These are phyloP conservation scores for Thecaphora frezii DNA, from an alignment of 1,284 basidiomycete genomes.

Conservation along the genomic window DNA sequence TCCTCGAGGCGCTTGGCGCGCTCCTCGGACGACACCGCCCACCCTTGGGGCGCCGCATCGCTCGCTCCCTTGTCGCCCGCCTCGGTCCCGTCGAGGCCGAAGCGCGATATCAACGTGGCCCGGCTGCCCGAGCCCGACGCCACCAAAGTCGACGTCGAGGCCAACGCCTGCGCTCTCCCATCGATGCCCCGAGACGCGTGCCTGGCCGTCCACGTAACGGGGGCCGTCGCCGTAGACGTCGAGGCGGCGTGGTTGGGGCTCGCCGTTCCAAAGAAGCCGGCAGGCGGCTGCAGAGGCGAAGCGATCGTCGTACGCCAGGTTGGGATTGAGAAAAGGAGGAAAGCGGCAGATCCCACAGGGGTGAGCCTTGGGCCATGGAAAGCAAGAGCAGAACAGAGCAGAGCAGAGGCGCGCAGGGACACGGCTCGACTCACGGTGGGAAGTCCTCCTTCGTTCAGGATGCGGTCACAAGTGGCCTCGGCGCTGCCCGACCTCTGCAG, in stretches of 20 bases:
- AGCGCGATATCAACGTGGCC: constrained; percentile 34
- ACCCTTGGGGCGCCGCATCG: constrained; percentile 4
- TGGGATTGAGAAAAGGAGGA: neutral
- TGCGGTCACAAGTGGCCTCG: constrained; percentile 49
- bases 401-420: neutral
- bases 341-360: neutral
- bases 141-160: no score
- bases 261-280: constrained; percentile 28
- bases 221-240: neutral
- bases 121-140: constrained; percentile 1
- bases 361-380: neutral
- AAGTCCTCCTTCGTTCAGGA: constrained; percentile 48
- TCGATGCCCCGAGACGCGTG: neutral
- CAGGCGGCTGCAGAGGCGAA: constrained; percentile 32
- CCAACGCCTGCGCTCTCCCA: neutral
- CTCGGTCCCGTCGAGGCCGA: constrained; percentile 3
- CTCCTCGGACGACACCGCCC: constrained; percentile 32
- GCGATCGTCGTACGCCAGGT: no score
- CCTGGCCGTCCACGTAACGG: neutral
- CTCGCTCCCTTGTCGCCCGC: neutral
- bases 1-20: constrained; percentile 31
- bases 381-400: neutral
- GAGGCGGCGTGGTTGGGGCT: constrained; percentile 1
- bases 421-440: constrained; percentile 14
- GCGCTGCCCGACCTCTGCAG: constrained; percentile 41